These are phyloP conservation scores for Debaryomyces coudertii DNA, from an alignment of 1,139 yeast species.

Conservation along the genomic window DNA sequence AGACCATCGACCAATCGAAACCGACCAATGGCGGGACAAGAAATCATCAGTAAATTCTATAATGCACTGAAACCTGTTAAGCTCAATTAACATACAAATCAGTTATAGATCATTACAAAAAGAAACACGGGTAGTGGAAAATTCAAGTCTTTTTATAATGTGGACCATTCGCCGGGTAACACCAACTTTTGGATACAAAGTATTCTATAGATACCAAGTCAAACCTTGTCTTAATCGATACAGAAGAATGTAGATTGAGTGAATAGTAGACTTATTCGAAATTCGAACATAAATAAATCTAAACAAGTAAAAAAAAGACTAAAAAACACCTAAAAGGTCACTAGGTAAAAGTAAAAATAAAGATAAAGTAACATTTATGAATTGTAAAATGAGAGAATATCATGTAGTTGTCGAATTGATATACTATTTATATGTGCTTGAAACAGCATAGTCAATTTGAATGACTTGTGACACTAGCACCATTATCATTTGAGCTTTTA, in stretches of 20 bases:
- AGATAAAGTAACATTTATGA: slow-evolving; percentile 3
- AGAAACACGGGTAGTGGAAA: neutral
- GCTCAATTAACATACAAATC: neutral
- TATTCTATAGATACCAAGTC: neutral
- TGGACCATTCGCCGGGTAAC: neutral
- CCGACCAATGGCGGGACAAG: slow-evolving; percentile 17
- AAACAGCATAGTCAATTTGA: slow-evolving; percentile 7
- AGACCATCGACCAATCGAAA: slow-evolving; percentile 15
- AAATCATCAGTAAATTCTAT: slow-evolving; percentile 19
- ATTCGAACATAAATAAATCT: slow-evolving; percentile 6
- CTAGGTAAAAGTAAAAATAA: slow-evolving; percentile 1
- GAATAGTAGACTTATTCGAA: neutral
- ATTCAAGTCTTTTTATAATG: neutral
- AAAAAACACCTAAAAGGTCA: slow-evolving; percentile 1
- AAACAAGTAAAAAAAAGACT: slow-evolving; percentile 4
- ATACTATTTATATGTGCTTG: neutral
- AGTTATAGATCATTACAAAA: neutral
- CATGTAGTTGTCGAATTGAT: neutral
- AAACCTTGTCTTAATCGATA: neutral
- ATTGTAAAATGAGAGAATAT: slow-evolving; percentile 3
- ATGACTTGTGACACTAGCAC: slow-evolving; percentile 23
- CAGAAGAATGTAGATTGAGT: neutral
- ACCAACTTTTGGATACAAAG: neutral
- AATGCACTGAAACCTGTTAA: neutral
- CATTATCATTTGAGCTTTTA: slow-evolving; percentile 11